Percentiles rank a stretch among this genome's conserved stretches.
Evolutionary conservation across 495 filamentous ascomycete species (phyloP).

Genomic region (Cenococcum geophilum): DNA sequence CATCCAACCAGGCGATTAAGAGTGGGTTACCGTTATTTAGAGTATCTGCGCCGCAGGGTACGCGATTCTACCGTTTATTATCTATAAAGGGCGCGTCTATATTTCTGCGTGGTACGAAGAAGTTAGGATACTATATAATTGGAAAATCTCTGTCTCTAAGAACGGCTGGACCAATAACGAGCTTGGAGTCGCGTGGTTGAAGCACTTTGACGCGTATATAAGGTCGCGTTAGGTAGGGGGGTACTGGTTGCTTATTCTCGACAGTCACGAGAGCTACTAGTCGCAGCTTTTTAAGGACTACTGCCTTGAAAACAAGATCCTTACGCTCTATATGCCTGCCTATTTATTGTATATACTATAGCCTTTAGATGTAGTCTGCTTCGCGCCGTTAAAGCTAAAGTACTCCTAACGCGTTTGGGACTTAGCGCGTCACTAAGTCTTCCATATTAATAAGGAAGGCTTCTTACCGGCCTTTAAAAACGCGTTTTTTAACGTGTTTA

Average conservation of each 20-base stretch:
- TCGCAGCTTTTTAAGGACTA: constrained; percentile 9
- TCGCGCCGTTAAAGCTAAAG: too few species aligned
- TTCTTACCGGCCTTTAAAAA: too few species aligned
- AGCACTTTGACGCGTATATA: constrained; percentile 3
- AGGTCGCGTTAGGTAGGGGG: background rate
- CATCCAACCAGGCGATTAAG: constrained; percentile 6
- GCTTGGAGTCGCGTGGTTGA: constrained; percentile 5
- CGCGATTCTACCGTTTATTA: too few species aligned
- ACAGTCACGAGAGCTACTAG: constrained; percentile 14
- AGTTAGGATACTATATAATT: background rate
- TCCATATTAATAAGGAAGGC: too few species aligned
- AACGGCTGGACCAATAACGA: constrained; percentile 12
- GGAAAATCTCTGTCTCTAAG: constrained; percentile 1
- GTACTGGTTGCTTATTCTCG: constrained; percentile 14
- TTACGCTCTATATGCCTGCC: constrained; percentile 17
- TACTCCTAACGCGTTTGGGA: constrained; percentile 18
- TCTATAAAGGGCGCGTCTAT: too few species aligned
- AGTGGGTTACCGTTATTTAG: too few species aligned
- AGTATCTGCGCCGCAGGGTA: too few species aligned
- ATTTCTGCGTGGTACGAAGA: constrained; percentile 8
- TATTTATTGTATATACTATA: constrained; percentile 24
- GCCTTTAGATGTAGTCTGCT: constrained; percentile 24
- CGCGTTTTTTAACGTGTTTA: too few species aligned
- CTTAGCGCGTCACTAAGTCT: constrained; percentile 8
- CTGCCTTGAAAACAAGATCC: too few species aligned